These are phyloP conservation scores for Hypoxylon fuscum DNA, from an alignment of 495 filamentous ascomycete species.

Conservation along the genomic window DNA sequence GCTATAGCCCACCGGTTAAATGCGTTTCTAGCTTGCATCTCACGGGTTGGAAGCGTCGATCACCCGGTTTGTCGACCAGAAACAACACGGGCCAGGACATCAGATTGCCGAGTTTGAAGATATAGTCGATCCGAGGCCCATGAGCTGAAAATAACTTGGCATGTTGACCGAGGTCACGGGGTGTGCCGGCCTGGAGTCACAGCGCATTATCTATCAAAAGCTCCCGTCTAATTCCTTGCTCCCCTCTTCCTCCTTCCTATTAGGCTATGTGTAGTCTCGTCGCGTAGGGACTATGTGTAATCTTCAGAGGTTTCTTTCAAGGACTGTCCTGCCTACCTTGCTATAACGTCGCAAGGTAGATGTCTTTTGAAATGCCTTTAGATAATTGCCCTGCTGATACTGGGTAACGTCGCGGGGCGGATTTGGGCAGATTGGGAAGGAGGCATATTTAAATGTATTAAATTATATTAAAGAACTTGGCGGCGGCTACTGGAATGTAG, in stretches of 20 bases:
- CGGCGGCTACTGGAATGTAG: slow-evolving; percentile 27
- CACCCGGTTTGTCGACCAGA: slow-evolving; percentile 23
- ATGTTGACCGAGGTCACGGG: slow-evolving; percentile 23
- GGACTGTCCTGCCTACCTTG: slow-evolving; percentile 30
- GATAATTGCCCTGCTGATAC: slow-evolving; percentile 31
- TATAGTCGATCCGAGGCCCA: slow-evolving; percentile 19
- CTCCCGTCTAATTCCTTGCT: slow-evolving; percentile 25
- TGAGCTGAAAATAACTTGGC: slow-evolving; percentile 24
- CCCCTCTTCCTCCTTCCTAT: slow-evolving; percentile 26
- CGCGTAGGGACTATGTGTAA: slow-evolving; percentile 17
- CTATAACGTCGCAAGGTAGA: slow-evolving; percentile 22
- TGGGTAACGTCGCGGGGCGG: slow-evolving; percentile 31
- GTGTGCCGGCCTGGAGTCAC: slow-evolving; percentile 30
- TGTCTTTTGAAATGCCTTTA: slow-evolving; percentile 33
- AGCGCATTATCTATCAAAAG: slow-evolving; percentile 36
- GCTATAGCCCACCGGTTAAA: slow-evolving; percentile 17
- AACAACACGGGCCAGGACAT: slow-evolving; percentile 20
- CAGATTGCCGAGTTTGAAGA: slow-evolving; percentile 30
- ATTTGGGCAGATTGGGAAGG: slow-evolving; percentile 41
- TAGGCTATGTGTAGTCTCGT: slow-evolving; percentile 22
- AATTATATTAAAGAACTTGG: too few species aligned
- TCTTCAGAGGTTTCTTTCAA: slow-evolving; percentile 15
- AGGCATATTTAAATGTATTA: too few species aligned
- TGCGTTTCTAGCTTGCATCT: slow-evolving; percentile 5
- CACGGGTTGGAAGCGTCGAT: slow-evolving; percentile 28